Evolutionary conservation across 73 alveolate species (phyloP), one percentile per base, ranked within the genome.

Genomic region (Blepharisma stoltei): DNA sequence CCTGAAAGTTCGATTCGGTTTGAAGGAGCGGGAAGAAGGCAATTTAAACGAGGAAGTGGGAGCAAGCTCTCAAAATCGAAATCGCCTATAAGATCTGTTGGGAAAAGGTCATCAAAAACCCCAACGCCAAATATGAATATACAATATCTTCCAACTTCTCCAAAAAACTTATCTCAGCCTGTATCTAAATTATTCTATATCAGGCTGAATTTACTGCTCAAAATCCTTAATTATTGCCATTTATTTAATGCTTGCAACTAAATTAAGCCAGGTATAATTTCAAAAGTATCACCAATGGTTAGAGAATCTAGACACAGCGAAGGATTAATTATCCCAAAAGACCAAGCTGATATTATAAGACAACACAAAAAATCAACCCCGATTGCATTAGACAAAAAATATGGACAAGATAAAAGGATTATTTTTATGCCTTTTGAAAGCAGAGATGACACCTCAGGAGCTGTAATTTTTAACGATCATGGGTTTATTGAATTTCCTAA

Each of bases 401-500:
- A 60, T 5, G 23, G 46, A 2, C 14, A n/a, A 18, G 73, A 60
- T 60, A 60, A 60, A 25, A n/a, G 73, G 14, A n/a, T 60, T 25
- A 25, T 60, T 60, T 60, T 60, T 4, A 8, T 60, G 46, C 73
- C 73, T 60, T 60, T 38, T 20, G 73, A 60, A 14, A 60, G 23
- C 23, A n/a, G 46, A 14, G 73, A 60, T 25, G 73, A 60, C 47
- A n/a, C 73, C 0, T n/a, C 73, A 9, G 73, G 73, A 60, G 23
- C 49, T 9, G 6, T 25, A 5, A 8, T 60, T n/a, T 60, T 60
- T 60, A 60, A n/a, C 14, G 23, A 60, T 14, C 73, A 60, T 60
- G 73, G 73, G 47, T 60, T 60, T 60, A 14, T 60, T 60, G 73
- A 60, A 25, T 14, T 60, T 25, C 73, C 73, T 60, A 60, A 60